Percentiles rank a stretch among this genome's conserved stretches.
Conservation (phyloP, 2,329 filamentous ascomycete genomes). For the Sporothrix inflata region DNA sequence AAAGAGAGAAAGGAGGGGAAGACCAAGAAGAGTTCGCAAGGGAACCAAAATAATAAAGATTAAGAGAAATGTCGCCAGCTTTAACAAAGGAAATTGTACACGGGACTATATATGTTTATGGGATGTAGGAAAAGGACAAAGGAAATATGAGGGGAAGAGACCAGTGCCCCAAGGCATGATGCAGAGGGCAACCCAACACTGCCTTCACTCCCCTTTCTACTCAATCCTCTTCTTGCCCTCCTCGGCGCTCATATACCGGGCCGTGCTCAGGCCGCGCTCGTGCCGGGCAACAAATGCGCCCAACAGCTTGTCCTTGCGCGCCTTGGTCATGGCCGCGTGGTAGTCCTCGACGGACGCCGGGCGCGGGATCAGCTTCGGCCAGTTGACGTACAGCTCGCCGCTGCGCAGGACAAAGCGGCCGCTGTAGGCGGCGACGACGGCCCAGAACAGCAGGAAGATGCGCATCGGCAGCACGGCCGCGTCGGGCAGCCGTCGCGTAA, state of each 20-base stretch:
- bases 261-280: conserved; percentile 81
- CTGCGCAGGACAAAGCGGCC: conserved; percentile 78
- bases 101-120: neutral
- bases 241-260: conserved; percentile 81
- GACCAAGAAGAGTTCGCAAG: neutral
- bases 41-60: neutral
- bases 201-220: conserved; percentile 44
- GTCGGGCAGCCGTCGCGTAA: conserved; percentile 72
- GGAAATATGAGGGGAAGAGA: neutral
- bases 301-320: conserved; percentile 79
- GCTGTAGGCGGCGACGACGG: conserved; percentile 70
- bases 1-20: neutral
- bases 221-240: conserved; percentile 99
- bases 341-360: conserved; percentile 86
- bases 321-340: conserved; percentile 81
- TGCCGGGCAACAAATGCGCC: conserved; percentile 74
- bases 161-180: neutral
- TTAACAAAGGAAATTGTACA: neutral
- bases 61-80: conserved; percentile 5
- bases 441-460: conserved; percentile 79
- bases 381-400: conserved; percentile 96
- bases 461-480: conserved; percentile 79
- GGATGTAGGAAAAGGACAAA: neutral
- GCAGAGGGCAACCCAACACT: neutral
- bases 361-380: conserved; percentile 93